A percentile compares a stretch with the other conserved stretches of the same genome.
Evolutionary conservation across 1,284 basidiomycete genomes (phyloP).

Genomic region (Ustilago crameri): DNA sequence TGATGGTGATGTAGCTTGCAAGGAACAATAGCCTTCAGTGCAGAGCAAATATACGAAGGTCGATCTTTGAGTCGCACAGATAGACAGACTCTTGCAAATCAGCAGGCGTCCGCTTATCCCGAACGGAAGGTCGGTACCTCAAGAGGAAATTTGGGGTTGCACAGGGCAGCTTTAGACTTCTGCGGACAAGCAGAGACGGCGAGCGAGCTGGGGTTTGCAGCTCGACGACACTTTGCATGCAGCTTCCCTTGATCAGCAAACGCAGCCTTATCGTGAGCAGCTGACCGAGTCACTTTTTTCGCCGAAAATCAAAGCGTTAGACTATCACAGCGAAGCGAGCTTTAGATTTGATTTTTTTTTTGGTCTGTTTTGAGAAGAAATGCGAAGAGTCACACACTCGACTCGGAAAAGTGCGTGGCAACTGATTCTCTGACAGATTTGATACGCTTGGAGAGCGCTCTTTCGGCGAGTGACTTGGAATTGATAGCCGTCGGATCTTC

Average conservation of each 20-base stretch:
- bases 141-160: too few relatives aligned
- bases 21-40: too few relatives aligned
- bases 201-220: background rate
- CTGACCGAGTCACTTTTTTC: background rate
- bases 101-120: slow-evolving; percentile 22
- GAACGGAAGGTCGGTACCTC: background rate
- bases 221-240: background rate
- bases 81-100: too few relatives aligned
- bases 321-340: background rate
- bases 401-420: background rate
- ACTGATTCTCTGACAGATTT: too few relatives aligned
- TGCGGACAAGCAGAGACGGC: background rate
- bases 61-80: too few relatives aligned
- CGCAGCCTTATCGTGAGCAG: background rate
- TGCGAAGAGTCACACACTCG: slow-evolving; percentile 1
- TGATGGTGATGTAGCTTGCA: background rate
- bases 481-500: slow-evolving; percentile 10
- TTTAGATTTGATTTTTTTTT: background rate
- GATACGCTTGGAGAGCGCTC: background rate
- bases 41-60: too few relatives aligned
- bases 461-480: background rate
- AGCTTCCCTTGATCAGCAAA: background rate
- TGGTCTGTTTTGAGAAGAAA: background rate
- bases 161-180: too few relatives aligned
- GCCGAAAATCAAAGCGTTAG: background rate